These are phyloP conservation scores for Coccomyxa sp. DNA, from an alignment of 139 green algal species.

Conservation along the genomic window DNA sequence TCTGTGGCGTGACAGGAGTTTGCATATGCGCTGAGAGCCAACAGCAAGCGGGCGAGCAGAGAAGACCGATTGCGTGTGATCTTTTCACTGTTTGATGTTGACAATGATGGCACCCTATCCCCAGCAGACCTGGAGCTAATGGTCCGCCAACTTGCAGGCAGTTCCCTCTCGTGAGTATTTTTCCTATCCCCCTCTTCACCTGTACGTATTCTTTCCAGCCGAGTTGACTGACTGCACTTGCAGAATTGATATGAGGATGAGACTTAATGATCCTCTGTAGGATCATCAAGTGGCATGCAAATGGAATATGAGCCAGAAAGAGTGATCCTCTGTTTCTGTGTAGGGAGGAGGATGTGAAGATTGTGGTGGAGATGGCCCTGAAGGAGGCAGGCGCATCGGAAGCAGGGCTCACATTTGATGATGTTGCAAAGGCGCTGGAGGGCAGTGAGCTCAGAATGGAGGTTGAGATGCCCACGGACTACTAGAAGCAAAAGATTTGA, in stretches of 20 bases:
- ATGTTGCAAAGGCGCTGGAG: constrained; percentile 32
- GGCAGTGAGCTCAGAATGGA: constrained; percentile 27
- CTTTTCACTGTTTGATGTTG: constrained; percentile 79
- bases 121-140: constrained; percentile 80
- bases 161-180: constrained; percentile 35
- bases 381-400: constrained; percentile 6
- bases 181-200: background rate
- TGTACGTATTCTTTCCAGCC: background rate
- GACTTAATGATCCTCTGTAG: no score
- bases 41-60: constrained; percentile 50
- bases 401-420: constrained; percentile 23
- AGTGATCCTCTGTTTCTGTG: no score
- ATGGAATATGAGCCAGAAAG: background rate
- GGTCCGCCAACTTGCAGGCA: constrained; percentile 75
- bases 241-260: background rate
- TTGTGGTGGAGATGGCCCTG: background rate
- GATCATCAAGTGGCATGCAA: background rate
- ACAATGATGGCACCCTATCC: constrained; percentile 65
- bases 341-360: constrained; percentile 3
- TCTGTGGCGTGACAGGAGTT: constrained; percentile 57
- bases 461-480: constrained; percentile 31
- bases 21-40: constrained; percentile 70
- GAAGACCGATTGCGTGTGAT: constrained; percentile 77
- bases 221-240: background rate
- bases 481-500: background rate